phyloP scores from a whole-genome alignment of 2,329 filamentous ascomycete species.

The Pseudopyrenochaeta lycopersici region DNA sequence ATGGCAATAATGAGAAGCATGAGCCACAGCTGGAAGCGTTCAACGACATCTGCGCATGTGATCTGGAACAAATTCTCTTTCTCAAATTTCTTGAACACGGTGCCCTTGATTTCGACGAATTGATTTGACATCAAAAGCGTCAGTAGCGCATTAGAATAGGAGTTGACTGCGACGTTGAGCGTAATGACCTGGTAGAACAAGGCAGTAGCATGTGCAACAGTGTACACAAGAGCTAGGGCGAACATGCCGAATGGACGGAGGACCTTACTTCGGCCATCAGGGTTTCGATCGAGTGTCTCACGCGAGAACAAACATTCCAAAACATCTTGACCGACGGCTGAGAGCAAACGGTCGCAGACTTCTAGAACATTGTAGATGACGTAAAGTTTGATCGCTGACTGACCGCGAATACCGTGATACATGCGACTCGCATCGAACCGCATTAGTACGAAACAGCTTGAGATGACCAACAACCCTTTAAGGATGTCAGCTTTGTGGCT shows the following conservation, averaged over 20 bases:
- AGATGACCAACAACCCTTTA: slow-evolving; percentile 87
- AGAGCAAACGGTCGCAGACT: slow-evolving; percentile 87
- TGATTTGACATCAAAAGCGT: slow-evolving; percentile 95
- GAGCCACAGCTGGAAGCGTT: slow-evolving; percentile 96
- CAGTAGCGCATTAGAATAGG: slow-evolving; percentile 93
- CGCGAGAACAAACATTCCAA: slow-evolving; percentile 94
- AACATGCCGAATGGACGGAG: slow-evolving; percentile 92
- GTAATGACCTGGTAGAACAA: slow-evolving; percentile 98
- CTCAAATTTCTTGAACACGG: slow-evolving; percentile 98
- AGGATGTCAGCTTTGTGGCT: slow-evolving; percentile 96
- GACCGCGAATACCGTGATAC: slow-evolving; percentile 96
- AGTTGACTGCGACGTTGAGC: slow-evolving; percentile 97
- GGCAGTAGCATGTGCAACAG: slow-evolving; percentile 83
- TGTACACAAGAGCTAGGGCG: slow-evolving; percentile 83
- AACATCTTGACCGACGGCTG: slow-evolving; percentile 93
- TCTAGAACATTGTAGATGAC: slow-evolving; percentile 99
- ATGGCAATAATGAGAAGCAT: slow-evolving; percentile 97
- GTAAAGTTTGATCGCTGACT: slow-evolving; percentile 97
- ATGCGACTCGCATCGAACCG: slow-evolving; percentile 93
- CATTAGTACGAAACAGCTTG: slow-evolving; percentile 86
- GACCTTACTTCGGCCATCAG: slow-evolving; percentile 89
- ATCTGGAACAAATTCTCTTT: slow-evolving; percentile 98
- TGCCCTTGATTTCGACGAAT: slow-evolving; percentile 98
- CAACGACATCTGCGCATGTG: slow-evolving; percentile 94
- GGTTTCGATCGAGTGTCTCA: slow-evolving; percentile 88